Conservation (phyloP, 23 red algal genomes). For the Gracilaria domingensis region DNA sequence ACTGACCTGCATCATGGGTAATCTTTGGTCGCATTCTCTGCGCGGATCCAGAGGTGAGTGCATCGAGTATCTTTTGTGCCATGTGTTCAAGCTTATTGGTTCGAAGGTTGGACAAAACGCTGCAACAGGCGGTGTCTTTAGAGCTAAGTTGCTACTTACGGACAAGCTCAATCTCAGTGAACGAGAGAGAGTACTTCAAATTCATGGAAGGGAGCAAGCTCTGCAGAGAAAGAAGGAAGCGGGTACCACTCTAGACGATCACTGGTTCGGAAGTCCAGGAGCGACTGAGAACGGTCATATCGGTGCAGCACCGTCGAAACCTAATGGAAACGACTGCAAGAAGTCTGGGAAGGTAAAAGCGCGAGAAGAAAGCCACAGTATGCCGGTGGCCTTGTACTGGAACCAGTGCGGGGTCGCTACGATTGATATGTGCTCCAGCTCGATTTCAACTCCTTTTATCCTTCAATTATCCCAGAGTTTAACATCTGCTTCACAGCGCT, state of each 20-base stretch:
- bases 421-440: constrained; percentile 90
- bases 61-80: constrained; percentile 93
- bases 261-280: constrained; percentile 3
- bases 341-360: constrained; percentile 44
- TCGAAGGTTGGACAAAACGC: constrained; percentile 21
- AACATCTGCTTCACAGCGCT: constrained; percentile 99
- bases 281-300: background rate
- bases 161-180: constrained; percentile 84
- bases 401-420: constrained; percentile 94
- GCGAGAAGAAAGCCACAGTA: constrained; percentile 91
- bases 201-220: constrained; percentile 31
- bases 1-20: constrained; percentile 90
- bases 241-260: background rate
- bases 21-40: constrained; percentile 91
- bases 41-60: constrained; percentile 85
- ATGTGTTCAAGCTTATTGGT: constrained; percentile 84
- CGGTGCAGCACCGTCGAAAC: background rate
- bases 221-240: background rate
- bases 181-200: constrained; percentile 14
- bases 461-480: constrained; percentile 99
- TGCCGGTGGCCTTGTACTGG: constrained; percentile 92
- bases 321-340: background rate
- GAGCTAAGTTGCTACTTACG: constrained; percentile 79
- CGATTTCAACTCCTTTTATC: constrained; percentile 99
- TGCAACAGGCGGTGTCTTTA: constrained; percentile 34